Evolutionary conservation across 2,329 filamentous ascomycete genomes (phyloP), one percentile per base, ranked within the genome.

Genomic region (Paracorniculantispora psalliotae): DNA sequence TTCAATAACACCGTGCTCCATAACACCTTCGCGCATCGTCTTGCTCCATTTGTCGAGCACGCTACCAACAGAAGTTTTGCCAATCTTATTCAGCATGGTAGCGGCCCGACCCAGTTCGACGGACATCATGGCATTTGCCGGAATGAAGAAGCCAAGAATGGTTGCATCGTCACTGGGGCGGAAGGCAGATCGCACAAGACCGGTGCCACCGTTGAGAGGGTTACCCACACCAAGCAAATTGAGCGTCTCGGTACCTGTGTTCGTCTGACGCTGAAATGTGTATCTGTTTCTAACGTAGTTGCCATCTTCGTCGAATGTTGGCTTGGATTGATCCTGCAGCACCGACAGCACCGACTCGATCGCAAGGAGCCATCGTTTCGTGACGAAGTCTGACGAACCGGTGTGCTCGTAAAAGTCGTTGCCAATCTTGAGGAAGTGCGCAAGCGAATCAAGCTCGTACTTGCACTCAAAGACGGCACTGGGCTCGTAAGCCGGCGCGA

Each of bases 381-480:
- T 92, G 39, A 97, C 70, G 69, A 96, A 97, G 1, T 88, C 87
- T 1, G 81, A 88, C 0, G 90, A 93, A 2, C 81, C 81, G 0
- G 91, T 96, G 68, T 90, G 82, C 41, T 89, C 84, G 74, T 94
- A 82, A 74, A 96, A 97, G 66, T 96, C 87, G 67, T 96, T 97
- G 19, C 82, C 84, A 2, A 99, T 77, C 0, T 89, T 86, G 6
- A 99, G 81, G 72, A 99, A 99, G 69, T 96, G 88, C 0, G 92
- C 94, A 0, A 99, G 80, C 9, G 92, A 97, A 75, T 99, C 94
- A 23, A 99, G 85, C 77, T 99, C 94, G 74, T 97, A 99, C 75
- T 99, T 99, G 83, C 94, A 99, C 74, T 99, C 94, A 64, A 97
- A 99, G 3, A 99, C 94, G 51, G 87, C 83, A 0, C 81, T 84